These are phyloP conservation scores for Phyllosticta citriasiana DNA, from an alignment of 2,329 filamentous ascomycete genomes.

Conservation along the genomic window DNA sequence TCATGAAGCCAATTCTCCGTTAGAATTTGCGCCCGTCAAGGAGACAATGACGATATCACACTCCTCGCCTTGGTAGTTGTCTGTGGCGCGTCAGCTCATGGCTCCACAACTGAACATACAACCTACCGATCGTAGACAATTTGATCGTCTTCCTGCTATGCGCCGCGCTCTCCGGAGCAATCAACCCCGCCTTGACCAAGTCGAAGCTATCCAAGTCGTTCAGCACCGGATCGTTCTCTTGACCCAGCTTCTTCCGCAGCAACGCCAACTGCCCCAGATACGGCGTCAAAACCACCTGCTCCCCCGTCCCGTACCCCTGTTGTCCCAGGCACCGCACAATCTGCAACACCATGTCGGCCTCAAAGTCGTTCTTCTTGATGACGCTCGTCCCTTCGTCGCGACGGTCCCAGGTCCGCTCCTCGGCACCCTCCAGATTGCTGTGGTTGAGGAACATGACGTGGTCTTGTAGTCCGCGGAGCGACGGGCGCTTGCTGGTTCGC, in stretches of 20 bases:
- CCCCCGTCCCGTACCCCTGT: slow-evolving; percentile 56
- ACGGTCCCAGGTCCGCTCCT: slow-evolving; percentile 34
- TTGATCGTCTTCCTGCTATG: slow-evolving; percentile 44
- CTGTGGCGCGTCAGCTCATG: slow-evolving; percentile 27
- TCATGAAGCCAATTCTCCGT: slow-evolving; percentile 63
- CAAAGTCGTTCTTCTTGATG: slow-evolving; percentile 47
- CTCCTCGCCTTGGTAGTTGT: slow-evolving; percentile 74
- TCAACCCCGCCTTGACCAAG: slow-evolving; percentile 51
- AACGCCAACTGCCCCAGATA: slow-evolving; percentile 60
- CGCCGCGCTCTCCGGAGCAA: slow-evolving; percentile 44
- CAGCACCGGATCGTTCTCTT: slow-evolving; percentile 53
- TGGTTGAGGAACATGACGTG: slow-evolving; percentile 61
- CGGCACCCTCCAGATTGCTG: slow-evolving; percentile 38
- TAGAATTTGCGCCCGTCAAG: slow-evolving; percentile 55
- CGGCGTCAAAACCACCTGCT: slow-evolving; percentile 60
- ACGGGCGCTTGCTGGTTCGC: slow-evolving; percentile 37
- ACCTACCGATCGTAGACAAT: slow-evolving; percentile 60
- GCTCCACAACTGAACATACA: background rate
- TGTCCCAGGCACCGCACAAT: slow-evolving; percentile 58
- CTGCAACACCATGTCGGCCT: slow-evolving; percentile 56
- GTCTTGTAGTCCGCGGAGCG: slow-evolving; percentile 47
- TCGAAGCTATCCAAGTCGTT: slow-evolving; percentile 60
- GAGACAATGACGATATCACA: slow-evolving; percentile 61
- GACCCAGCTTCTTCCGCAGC: slow-evolving; percentile 42
- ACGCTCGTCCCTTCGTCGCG: slow-evolving; percentile 35